Evolutionary conservation across 768 basidiomycete genomes (phyloP).

Genomic region (Suillus americanus): DNA sequence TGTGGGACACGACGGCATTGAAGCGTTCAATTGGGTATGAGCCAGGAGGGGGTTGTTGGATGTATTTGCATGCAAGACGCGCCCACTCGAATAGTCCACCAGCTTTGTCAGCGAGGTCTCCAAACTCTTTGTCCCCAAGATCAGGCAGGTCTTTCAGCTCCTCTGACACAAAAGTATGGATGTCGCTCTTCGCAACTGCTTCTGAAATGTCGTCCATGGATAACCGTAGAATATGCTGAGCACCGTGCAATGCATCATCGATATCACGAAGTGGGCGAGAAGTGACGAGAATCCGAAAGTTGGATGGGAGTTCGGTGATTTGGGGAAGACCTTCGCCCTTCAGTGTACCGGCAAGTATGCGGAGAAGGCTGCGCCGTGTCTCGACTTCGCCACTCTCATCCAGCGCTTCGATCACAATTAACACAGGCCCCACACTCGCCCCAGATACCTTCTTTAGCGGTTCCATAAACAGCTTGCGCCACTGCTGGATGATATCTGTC

Average conservation of each 20-base stretch:
- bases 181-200: not conserved
- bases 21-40: not conserved
- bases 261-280: conserved; percentile 10
- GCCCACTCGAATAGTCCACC: conserved; percentile 11
- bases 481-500: no score
- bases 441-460: no score
- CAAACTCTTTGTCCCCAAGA: not conserved
- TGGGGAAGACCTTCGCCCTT: no score
- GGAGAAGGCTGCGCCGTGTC: no score
- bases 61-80: conserved; percentile 6
- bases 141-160: not conserved
- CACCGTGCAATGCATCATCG: not conserved
- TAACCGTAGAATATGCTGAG: not conserved
- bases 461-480: no score
- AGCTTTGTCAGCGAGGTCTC: not conserved
- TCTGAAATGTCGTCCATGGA: not conserved
- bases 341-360: no score
- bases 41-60: not conserved
- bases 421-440: no score
- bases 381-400: no score
- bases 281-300: conserved; percentile 8
- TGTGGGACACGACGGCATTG: not conserved
- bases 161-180: not conserved
- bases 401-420: no score
- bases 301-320: no score